These are phyloP conservation scores for Gliomastix tumulicola DNA, from an alignment of 2,329 filamentous ascomycete genomes.

Conservation along the genomic window DNA sequence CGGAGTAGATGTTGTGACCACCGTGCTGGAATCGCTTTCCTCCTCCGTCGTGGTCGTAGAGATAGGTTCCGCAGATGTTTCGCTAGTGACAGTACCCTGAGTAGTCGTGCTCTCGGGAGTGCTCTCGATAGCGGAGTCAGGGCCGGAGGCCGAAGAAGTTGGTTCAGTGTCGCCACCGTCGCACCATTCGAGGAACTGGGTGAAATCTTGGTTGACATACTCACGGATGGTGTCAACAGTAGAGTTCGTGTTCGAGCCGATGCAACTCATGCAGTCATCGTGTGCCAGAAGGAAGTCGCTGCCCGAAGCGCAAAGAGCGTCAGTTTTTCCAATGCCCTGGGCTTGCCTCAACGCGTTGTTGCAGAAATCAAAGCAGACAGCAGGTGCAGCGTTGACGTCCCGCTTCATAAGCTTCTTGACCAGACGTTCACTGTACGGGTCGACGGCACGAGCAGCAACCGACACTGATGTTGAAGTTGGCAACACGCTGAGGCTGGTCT, in stretches of 20 bases:
- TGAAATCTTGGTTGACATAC: slow-evolving; percentile 29
- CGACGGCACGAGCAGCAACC: slow-evolving; percentile 4
- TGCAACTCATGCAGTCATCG: slow-evolving; percentile 33
- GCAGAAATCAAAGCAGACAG: slow-evolving; percentile 45
- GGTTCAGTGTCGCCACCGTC: slow-evolving; percentile 12
- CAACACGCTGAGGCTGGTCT: slow-evolving; percentile 34
- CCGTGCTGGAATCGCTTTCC: too few species aligned
- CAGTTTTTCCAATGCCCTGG: slow-evolving; percentile 36
- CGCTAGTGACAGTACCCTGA: too few species aligned
- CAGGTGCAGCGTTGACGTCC: slow-evolving; percentile 26
- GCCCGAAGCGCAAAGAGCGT: slow-evolving; percentile 31
- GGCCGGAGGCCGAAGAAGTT: slow-evolving; percentile 6
- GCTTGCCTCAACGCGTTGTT: slow-evolving; percentile 40
- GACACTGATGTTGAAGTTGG: slow-evolving; percentile 12
- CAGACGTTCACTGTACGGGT: too few species aligned
- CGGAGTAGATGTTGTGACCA: too few species aligned
- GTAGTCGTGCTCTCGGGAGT: slow-evolving; percentile 10
- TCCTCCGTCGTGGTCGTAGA: too few species aligned
- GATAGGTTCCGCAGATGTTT: too few species aligned
- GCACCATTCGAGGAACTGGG: slow-evolving; percentile 41
- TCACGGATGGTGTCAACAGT: slow-evolving; percentile 16
- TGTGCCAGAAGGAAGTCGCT: slow-evolving; percentile 34
- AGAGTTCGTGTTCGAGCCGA: slow-evolving; percentile 20
- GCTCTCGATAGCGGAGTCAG: slow-evolving; percentile 15
- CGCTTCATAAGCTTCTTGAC: slow-evolving; percentile 28